These are phyloP conservation scores for Hypsizygus marmoreus DNA, from an alignment of 768 basidiomycete species.

Conservation along the genomic window DNA sequence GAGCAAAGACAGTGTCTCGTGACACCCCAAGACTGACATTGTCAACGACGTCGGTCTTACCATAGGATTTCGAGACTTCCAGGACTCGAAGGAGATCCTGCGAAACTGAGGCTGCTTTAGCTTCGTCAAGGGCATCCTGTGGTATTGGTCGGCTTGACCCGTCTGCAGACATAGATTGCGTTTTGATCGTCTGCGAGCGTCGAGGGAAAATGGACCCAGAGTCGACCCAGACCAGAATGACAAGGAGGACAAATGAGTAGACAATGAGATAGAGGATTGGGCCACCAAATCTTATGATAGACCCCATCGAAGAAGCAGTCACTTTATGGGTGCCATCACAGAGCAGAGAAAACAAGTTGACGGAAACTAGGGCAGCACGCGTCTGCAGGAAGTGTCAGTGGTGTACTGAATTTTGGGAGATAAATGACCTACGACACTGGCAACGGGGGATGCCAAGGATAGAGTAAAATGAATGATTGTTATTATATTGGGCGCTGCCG, in stretches of 20 bases:
- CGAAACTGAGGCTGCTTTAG: slow-evolving; percentile 45
- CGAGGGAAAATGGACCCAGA: slow-evolving; percentile 61
- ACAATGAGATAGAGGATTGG: slow-evolving; percentile 75
- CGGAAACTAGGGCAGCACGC: slow-evolving; percentile 71
- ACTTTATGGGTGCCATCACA: slow-evolving; percentile 58
- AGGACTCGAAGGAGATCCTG: slow-evolving; percentile 64
- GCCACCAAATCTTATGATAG: slow-evolving; percentile 66
- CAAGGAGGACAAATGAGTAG: slow-evolving; percentile 59
- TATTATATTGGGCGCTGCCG: slow-evolving; percentile 53
- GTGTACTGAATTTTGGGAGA: background rate
- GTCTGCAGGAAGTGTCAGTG: slow-evolving; percentile 37
- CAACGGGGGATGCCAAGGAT: slow-evolving; percentile 68
- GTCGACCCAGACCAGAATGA: slow-evolving; percentile 69
- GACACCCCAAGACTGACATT: slow-evolving; percentile 71
- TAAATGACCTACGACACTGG: slow-evolving; percentile 55
- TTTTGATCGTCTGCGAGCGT: slow-evolving; percentile 27
- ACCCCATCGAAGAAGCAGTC: slow-evolving; percentile 47
- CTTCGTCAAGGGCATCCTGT: slow-evolving; percentile 59
- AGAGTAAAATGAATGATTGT: slow-evolving; percentile 71
- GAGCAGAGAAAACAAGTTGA: slow-evolving; percentile 75
- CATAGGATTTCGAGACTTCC: slow-evolving; percentile 62
- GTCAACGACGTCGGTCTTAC: slow-evolving; percentile 62
- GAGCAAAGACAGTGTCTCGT: slow-evolving; percentile 62
- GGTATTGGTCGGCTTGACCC: slow-evolving; percentile 11
- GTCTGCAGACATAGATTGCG: slow-evolving; percentile 6